Evolutionary conservation across 176 grass and related monocot species (phyloP).

Genomic region (Paspalum notatum): DNA sequence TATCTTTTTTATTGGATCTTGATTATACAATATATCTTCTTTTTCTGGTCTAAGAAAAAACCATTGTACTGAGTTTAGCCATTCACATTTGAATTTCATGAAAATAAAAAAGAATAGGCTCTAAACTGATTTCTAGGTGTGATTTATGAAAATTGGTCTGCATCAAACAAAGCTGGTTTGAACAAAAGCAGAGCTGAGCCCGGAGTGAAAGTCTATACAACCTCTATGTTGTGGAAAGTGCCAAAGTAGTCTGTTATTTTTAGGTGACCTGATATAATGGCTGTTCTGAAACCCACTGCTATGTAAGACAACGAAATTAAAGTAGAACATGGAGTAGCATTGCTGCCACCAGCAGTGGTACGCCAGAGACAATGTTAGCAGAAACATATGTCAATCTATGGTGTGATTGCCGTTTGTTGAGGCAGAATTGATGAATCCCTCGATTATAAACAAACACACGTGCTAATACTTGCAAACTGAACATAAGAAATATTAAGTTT

Average conservation of each 20-base stretch:
- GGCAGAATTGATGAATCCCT: too few relatives aligned
- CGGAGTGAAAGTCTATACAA: slow-evolving; percentile 13
- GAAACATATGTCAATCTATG: too few relatives aligned
- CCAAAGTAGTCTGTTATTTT: slow-evolving; percentile 49
- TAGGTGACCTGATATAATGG: slow-evolving; percentile 42
- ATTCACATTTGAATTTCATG: not conserved
- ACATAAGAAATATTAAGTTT: too few relatives aligned
- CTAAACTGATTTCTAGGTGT: not conserved
- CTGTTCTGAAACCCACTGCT: slow-evolving; percentile 45
- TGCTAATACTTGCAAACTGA: too few relatives aligned
- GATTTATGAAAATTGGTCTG: slow-evolving; percentile 5
- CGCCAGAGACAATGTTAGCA: not conserved
- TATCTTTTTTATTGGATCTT: slow-evolving; percentile 29
- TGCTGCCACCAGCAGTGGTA: slow-evolving; percentile 20
- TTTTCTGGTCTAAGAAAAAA: not conserved
- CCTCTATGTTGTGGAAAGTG: slow-evolving; percentile 46
- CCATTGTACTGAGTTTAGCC: not conserved
- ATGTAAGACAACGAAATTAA: slow-evolving; percentile 41
- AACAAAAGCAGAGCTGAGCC: slow-evolving; percentile 34
- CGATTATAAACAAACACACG: too few relatives aligned
- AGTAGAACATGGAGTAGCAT: slow-evolving; percentile 24
- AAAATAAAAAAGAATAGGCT: not conserved
- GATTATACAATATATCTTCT: not conserved
- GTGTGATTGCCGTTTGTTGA: too few relatives aligned
- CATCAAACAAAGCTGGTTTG: slow-evolving; percentile 22